A percentile compares a stretch with the other conserved stretches of the same genome.
Conservation (phyloP, 2,329 filamentous ascomycete species). For the Fusarium sp. region DNA sequence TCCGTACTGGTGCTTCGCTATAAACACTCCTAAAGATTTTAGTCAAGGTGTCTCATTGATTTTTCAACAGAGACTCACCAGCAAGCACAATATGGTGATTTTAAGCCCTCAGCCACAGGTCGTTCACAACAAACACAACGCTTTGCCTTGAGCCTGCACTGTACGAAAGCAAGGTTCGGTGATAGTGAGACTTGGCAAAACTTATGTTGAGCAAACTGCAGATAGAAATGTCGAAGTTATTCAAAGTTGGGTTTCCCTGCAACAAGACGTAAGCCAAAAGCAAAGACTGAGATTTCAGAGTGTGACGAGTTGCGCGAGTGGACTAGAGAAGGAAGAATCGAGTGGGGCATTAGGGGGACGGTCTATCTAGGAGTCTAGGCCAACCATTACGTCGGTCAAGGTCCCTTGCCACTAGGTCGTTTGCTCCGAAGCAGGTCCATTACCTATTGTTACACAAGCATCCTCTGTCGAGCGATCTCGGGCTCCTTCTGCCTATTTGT, state of each 20-base stretch:
- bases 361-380: not conserved
- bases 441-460: not conserved
- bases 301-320: not conserved
- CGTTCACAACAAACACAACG: not conserved
- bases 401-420: too few species aligned
- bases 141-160: not conserved
- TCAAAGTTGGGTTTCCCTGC: accelerated
- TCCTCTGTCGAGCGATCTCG: not conserved
- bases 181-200: accelerated
- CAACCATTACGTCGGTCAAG: not conserved
- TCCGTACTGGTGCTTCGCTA: accelerated
- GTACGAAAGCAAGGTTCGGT: accelerated
- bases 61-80: not conserved
- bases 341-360: not conserved
- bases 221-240: accelerated
- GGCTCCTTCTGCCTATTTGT: not conserved
- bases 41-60: accelerated
- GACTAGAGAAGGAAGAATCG: not conserved
- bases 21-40: accelerated
- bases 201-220: accelerated
- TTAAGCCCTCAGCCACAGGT: not conserved
- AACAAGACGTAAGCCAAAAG: not conserved
- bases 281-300: not conserved
- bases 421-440: not conserved
- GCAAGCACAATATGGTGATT: not conserved